These are phyloP conservation scores for Xerocomus subilludens DNA, from an alignment of 1,284 basidiomycete genomes.

Conservation along the genomic window DNA sequence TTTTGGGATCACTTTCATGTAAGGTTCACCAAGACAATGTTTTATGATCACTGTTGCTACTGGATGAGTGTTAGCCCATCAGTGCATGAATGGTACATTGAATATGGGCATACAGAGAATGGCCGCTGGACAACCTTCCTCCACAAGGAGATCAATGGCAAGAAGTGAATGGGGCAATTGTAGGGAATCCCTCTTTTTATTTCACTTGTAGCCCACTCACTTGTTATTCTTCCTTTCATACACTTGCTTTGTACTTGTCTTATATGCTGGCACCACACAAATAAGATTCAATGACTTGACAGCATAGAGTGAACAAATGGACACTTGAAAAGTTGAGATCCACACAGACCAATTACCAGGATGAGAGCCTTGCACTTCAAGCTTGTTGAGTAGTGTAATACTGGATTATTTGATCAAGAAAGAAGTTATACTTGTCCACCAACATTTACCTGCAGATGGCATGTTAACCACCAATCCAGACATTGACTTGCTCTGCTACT, in stretches of 20 bases:
- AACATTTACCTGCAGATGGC: conserved; percentile 48
- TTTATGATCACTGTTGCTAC: conserved; percentile 10
- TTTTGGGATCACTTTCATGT: neutral
- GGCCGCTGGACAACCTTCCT: neutral
- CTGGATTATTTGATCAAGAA: conserved; percentile 58
- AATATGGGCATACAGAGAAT: neutral
- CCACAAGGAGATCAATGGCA: neutral
- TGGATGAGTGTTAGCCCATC: neutral
- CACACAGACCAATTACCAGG: conserved; percentile 5
- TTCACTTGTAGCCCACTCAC: no score
- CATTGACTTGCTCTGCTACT: conserved; percentile 40
- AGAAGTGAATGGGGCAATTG: neutral
- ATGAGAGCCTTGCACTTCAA: neutral
- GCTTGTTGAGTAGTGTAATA: conserved; percentile 46
- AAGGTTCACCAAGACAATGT: conserved; percentile 1
- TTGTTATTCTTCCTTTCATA: no score
- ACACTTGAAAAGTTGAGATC: no score
- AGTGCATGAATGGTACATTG: neutral
- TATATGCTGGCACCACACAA: no score
- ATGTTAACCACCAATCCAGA: conserved; percentile 45
- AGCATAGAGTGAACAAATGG: no score
- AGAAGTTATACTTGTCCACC: conserved; percentile 44
- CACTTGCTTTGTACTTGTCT: no score
- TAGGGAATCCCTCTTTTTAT: no score
- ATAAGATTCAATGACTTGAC: no score